phyloP scores from a whole-genome alignment of 129 eudicot genomes.

The Helianthus annuus region HanXRQr2.0-SUNRISE NC_035434.2:149319025-149319524 shows the following conservation, averaged over 20 bases:
- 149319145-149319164: too few species aligned
- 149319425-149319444: conserved; percentile 74
- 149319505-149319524: conserved; percentile 69
- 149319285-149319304: conserved; percentile 53
- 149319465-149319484: conserved; percentile 42
- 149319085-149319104: too few species aligned
- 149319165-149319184: too few species aligned
- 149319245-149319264: not conserved
- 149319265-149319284: conserved; percentile 1
- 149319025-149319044: too few species aligned
- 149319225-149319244: not conserved
- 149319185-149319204: not conserved
- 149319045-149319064: too few species aligned
- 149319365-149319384: conserved; percentile 78
- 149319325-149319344: conserved; percentile 55
- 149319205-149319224: not conserved
- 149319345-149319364: conserved; percentile 21
- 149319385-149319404: conserved; percentile 84
- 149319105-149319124: too few species aligned
- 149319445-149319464: conserved; percentile 41
- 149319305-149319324: conserved; percentile 65
- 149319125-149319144: too few species aligned
- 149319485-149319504: conserved; percentile 57
- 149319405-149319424: conserved; percentile 58
- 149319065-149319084: too few species aligned